A percentile compares a stretch with the other conserved stretches of the same genome.
Evolutionary conservation across 129 eudicot species (phyloP).

Genomic region (Lactuca sativa): DNA sequence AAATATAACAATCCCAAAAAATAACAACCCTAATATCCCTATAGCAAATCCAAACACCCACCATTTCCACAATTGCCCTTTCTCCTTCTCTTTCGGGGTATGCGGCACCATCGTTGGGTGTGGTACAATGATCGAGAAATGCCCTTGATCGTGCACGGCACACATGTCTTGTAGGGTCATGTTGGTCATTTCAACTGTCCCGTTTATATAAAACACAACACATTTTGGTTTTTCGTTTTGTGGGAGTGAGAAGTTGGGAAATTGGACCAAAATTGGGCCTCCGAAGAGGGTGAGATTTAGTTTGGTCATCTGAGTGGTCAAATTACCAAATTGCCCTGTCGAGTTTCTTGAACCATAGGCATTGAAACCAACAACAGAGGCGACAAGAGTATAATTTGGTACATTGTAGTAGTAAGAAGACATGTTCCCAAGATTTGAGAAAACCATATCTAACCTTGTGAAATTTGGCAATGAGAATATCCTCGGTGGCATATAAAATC

Average conservation of each 20-base stretch:
- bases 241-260: slow-evolving; percentile 21
- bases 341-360: slow-evolving; percentile 42
- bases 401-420: slow-evolving; percentile 57
- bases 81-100: neutral
- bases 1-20: slow-evolving; percentile 32
- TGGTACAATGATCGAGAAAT: slow-evolving; percentile 50
- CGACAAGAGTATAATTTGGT: slow-evolving; percentile 48
- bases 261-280: slow-evolving; percentile 45
- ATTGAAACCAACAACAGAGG: slow-evolving; percentile 59
- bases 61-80: slow-evolving; percentile 39
- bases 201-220: slow-evolving; percentile 48
- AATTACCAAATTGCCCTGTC: slow-evolving; percentile 11
- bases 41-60: slow-evolving; percentile 58
- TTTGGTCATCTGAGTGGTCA: slow-evolving; percentile 1
- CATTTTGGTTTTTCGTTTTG: slow-evolving; percentile 33
- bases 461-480: slow-evolving; percentile 46
- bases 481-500: slow-evolving; percentile 57
- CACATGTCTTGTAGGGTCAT: slow-evolving; percentile 37
- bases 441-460: slow-evolving; percentile 54
- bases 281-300: slow-evolving; percentile 36
- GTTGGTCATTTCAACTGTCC: slow-evolving; percentile 41
- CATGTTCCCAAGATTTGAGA: slow-evolving; percentile 52
- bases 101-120: neutral
- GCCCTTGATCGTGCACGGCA: slow-evolving; percentile 49
- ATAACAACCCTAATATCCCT: slow-evolving; percentile 44